phyloP scores from a whole-genome alignment of 768 basidiomycete species.

The Serendipita indica region DNA sequence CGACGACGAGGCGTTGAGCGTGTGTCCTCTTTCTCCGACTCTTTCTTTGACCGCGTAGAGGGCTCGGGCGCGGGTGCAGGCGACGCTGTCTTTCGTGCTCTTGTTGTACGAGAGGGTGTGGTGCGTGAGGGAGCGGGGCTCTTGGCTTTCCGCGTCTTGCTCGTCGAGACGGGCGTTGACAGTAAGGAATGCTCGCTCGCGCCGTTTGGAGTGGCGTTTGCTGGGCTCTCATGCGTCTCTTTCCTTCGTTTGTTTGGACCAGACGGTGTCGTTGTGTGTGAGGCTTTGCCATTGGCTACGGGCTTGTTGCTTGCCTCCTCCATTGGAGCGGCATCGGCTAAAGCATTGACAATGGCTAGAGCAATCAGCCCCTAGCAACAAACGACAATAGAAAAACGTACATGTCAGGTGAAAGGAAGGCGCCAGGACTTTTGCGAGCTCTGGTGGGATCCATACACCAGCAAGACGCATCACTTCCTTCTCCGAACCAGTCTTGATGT shows the following conservation, averaged over 20 bases:
- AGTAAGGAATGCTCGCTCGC: slow-evolving; percentile 26
- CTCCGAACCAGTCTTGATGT: slow-evolving; percentile 57
- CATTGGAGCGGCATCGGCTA: slow-evolving; percentile 17
- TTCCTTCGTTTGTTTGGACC: slow-evolving; percentile 12
- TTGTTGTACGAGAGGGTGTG: slow-evolving; percentile 26
- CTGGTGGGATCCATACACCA: slow-evolving; percentile 69
- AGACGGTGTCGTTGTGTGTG: slow-evolving; percentile 22
- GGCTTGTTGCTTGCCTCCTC: slow-evolving; percentile 18
- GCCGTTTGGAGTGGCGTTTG: slow-evolving; percentile 17
- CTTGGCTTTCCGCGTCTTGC: slow-evolving; percentile 19
- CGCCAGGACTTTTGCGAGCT: slow-evolving; percentile 53
- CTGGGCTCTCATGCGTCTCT: slow-evolving; percentile 11
- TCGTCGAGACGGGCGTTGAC: slow-evolving; percentile 17
- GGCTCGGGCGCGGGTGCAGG: slow-evolving; percentile 16
- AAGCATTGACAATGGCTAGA: slow-evolving; percentile 5
- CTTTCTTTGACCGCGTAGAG: background rate
- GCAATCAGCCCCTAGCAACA: background rate
- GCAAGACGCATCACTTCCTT: slow-evolving; percentile 61
- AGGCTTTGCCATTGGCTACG: slow-evolving; percentile 24
- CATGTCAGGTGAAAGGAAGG: slow-evolving; percentile 41
- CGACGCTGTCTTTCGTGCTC: slow-evolving; percentile 12
- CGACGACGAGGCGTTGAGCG: slow-evolving; percentile 24
- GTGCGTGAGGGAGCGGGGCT: slow-evolving; percentile 23
- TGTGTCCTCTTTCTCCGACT: slow-evolving; percentile 25
- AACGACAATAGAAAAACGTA: background rate